Evolutionary conservation across 1,284 basidiomycete species (phyloP).

Genomic region (Austroboletus niveus): DNA sequence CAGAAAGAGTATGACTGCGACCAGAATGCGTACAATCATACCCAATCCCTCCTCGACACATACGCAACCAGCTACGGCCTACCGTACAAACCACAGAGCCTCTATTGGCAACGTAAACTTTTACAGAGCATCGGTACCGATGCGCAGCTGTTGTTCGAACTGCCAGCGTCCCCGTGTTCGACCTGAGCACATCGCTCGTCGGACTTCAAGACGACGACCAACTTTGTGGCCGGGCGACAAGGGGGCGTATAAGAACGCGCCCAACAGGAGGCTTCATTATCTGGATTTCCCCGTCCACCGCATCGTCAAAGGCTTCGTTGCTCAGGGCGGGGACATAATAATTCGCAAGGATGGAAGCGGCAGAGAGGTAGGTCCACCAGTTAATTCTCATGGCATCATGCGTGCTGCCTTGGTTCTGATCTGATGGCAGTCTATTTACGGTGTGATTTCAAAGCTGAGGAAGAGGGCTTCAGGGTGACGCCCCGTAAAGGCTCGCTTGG

Average conservation of each 20-base stretch:
- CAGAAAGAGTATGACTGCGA: constrained; percentile 12
- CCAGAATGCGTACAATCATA: constrained; percentile 29
- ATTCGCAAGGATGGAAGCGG: constrained; percentile 51
- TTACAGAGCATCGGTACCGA: constrained; percentile 39
- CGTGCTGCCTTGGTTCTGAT: constrained; percentile 10
- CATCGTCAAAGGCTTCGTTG: constrained; percentile 46
- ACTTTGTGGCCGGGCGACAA: constrained; percentile 49
- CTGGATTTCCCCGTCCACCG: constrained; percentile 43
- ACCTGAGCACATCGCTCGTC: constrained; percentile 38
- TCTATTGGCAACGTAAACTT: constrained; percentile 43
- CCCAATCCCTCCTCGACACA: constrained; percentile 37
- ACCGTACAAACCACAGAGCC: constrained; percentile 32
- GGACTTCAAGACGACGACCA: constrained; percentile 41
- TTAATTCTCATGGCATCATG: not conserved
- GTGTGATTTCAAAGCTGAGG: constrained; percentile 50
- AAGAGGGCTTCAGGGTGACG: constrained; percentile 42
- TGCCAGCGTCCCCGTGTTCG: constrained; percentile 40
- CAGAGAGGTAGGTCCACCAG: constrained; percentile 39
- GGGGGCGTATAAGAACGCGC: constrained; percentile 45
- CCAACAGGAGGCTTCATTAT: constrained; percentile 46
- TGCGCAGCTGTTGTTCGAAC: constrained; percentile 34
- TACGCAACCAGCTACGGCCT: no score
- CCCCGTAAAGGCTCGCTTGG: constrained; percentile 44
- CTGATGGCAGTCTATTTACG: constrained; percentile 44
- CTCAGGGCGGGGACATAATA: constrained; percentile 49